Evolutionary conservation across 164 flowering plant species (phyloP).

Genomic region (Protea cynaroides): DNA sequence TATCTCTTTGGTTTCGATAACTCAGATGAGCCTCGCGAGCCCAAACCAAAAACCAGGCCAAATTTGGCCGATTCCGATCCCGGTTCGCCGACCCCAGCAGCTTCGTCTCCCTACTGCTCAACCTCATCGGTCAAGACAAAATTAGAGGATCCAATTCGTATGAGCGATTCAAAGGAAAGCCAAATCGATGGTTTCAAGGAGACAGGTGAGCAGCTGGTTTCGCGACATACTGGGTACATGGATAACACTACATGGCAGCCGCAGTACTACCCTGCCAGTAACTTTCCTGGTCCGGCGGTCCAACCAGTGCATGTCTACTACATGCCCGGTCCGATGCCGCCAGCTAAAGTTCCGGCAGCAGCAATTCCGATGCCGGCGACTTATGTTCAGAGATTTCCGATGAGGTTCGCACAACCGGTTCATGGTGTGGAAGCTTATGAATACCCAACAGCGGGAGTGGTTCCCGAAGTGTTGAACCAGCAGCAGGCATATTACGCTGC

Average conservation of each 20-base stretch:
- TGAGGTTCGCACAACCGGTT: conserved; percentile 28
- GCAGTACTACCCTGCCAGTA: conserved; percentile 38
- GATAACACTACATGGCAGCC: conserved; percentile 40
- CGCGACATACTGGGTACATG: conserved; percentile 24
- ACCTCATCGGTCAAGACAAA: conserved; percentile 62
- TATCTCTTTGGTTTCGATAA: conserved; percentile 79
- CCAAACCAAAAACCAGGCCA: conserved; percentile 24
- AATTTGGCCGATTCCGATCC: conserved; percentile 55
- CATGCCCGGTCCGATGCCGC: conserved; percentile 31
- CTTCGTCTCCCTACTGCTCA: too few species aligned
- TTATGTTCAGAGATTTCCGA: conserved; percentile 36
- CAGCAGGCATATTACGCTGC: conserved; percentile 44
- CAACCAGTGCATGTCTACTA: conserved; percentile 60
- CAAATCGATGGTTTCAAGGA: conserved; percentile 16
- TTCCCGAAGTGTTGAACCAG: conserved; percentile 30
- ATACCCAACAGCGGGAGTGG: conserved; percentile 15
- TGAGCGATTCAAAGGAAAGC: conserved; percentile 15
- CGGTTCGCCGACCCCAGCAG: too few species aligned
- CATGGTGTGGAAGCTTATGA: conserved; percentile 24
- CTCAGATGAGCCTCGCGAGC: conserved; percentile 49
- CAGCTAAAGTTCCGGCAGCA: conserved; percentile 31
- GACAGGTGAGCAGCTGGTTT: conserved; percentile 14
- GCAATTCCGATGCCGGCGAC: conserved; percentile 32
- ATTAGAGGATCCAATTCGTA: conserved; percentile 25
- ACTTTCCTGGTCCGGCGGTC: conserved; percentile 26